Evolutionary conservation across 352 stramenopile species (phyloP), one percentile per base, ranked within the genome.

Genomic region (Achlya hypogyna): DNA sequence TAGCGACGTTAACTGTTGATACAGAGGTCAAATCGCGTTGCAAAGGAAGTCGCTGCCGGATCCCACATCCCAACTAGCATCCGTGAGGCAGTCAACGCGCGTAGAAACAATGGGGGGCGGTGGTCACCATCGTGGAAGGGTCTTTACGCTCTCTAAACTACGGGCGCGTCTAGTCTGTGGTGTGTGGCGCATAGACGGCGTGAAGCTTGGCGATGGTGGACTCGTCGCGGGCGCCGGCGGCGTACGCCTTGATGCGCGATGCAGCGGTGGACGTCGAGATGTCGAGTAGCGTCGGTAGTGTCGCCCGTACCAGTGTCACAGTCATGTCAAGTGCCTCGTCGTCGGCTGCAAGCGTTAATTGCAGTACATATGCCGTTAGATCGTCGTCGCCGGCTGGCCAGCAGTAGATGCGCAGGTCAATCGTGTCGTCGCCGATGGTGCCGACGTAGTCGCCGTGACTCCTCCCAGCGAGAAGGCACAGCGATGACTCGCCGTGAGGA

Each of bases 401-500:
- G 32, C 60, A 38, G 42, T 42, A 67, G 6, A 67, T 2, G 1
- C 34, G 60, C 31, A 67, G 12, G 4, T 43, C 40, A 12, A 67
- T 29, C 18, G 38, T 49, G 16, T 67, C 42, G 28, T 34, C 14
- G 22, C 25, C 20, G 31, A 25, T 14, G 12, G 16, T 20, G 31
- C 49, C 49, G 29, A 85, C 63, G 54, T 91, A 91, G 71, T 91
- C 81, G 28, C 82, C 82, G 49, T 76, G 80, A 22, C 51, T 43
- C 22, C 42, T 65, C 16, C 73, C 64, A 6, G 51, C 72, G 65
- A 42, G 73, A 35, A 71, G 71, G 32, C 60, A 59, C 27, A 75
- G 67, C 22, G 66, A 72, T 22, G 79, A 76, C 43, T 77, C 64
- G 38, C 83, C 83, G 62, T 89, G 83, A 22, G 77, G 73, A 16